Base-by-base conservation (phyloP, 2,329 filamentous ascomycete genomes). In the Ambrosiella cleistominuta region DNA sequence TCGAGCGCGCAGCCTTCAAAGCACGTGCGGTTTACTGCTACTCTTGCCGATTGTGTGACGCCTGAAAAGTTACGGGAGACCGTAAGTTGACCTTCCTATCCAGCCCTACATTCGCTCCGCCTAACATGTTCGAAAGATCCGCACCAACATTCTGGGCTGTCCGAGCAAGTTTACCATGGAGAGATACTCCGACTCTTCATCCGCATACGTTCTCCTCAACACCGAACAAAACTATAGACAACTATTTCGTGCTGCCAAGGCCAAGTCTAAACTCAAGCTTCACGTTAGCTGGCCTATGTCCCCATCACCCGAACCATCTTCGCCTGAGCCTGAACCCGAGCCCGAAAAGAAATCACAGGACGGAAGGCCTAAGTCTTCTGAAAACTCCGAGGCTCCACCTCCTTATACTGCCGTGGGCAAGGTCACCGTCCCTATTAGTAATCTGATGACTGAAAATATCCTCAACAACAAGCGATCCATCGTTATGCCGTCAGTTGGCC, bases 231-330 rank as follows among this genome's bases (percentile, higher is more conserved):
- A 95, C 66, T 98, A 95, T 77, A 97, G 96, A 76, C 93, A 96
- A 69, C 83, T 98, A 47, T 91, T 93, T 69, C 85, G 93, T 66
- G 93, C 93, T 64, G 93, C 93, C 63, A 98, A 96, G 75, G 93
- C 93, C 42, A 98, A 98, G 78, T 82, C 90, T 63, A 98, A 97
- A 82, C 83, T 98, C 64, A 90, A 93, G 71, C 80, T 98, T 61
- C 87, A 82, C 64, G 84, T 86, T 42, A 83, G 80, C 13, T 47
- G 42, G n/a, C n/a, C 54, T 13, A 13, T 27, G 3, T 8, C 44
- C 2, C 44, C 44, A 15, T 47, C 44, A 15, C 35, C 12, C 13
- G n/a, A 15, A 12, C 38, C 37, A 52, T 38, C 27, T 3, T 27
- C 27, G 4, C 27, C 27, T 27, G 27, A 27, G 27, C 4, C 27